Evolutionary conservation across 2,329 filamentous ascomycete genomes (phyloP).

Genomic region (Fusarium redolens): DNA sequence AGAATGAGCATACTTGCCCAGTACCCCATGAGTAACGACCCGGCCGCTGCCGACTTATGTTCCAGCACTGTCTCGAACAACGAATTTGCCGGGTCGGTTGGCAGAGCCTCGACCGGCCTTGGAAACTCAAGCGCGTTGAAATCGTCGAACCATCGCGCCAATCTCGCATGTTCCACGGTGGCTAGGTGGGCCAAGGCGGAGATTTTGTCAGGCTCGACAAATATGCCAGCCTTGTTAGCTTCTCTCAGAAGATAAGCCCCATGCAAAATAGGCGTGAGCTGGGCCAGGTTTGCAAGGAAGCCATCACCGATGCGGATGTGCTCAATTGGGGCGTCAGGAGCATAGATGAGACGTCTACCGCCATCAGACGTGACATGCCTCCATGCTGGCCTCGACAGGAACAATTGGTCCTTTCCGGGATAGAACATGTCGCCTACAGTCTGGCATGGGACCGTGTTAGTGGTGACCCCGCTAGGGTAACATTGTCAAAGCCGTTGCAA

Average conservation of each 20-base stretch:
- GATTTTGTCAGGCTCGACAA: constrained; percentile 46
- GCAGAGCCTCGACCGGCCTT: constrained; percentile 44
- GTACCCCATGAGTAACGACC: constrained; percentile 51
- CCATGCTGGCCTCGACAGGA: constrained; percentile 53
- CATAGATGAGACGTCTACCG: constrained; percentile 44
- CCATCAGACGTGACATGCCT: constrained; percentile 47
- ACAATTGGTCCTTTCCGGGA: constrained; percentile 49
- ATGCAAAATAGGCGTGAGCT: constrained; percentile 50
- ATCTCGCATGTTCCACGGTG: constrained; percentile 45
- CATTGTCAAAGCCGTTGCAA: constrained; percentile 35
- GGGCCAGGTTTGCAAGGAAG: constrained; percentile 50
- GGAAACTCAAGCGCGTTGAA: constrained; percentile 41
- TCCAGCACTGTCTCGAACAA: constrained; percentile 49
- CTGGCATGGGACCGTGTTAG: constrained; percentile 44
- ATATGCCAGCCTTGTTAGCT: constrained; percentile 44
- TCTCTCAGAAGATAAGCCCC: constrained; percentile 49
- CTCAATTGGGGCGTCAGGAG: constrained; percentile 34
- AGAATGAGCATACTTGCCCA: constrained; percentile 56
- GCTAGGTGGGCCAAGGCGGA: constrained; percentile 46
- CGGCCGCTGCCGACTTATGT: constrained; percentile 49
- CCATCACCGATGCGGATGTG: constrained; percentile 46
- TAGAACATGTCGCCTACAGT: constrained; percentile 55
- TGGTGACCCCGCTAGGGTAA: constrained; percentile 35
- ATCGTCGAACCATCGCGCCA: constrained; percentile 49
- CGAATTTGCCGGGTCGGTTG: constrained; percentile 46